These are phyloP conservation scores for Fusarium pininemorale DNA, from an alignment of 2,329 filamentous ascomycete genomes.

Conservation along the genomic window DNA sequence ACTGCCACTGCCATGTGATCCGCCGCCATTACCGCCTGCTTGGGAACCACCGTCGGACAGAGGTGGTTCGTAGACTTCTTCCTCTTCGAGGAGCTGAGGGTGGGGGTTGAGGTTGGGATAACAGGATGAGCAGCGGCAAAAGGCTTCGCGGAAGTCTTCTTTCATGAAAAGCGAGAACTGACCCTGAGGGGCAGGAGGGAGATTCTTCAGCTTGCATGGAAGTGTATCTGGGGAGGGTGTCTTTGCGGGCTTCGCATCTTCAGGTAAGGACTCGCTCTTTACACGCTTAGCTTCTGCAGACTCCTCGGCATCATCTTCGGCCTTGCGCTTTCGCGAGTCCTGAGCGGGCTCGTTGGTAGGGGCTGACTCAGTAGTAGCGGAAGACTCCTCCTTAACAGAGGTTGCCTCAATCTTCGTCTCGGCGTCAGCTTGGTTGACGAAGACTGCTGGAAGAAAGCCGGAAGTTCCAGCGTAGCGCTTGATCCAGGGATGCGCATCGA, in stretches of 20 bases:
- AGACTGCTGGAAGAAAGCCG: slow-evolving; percentile 82
- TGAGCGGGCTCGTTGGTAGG: background rate
- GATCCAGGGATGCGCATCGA: slow-evolving; percentile 89
- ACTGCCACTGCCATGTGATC: slow-evolving; percentile 77
- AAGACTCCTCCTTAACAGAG: background rate
- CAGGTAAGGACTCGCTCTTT: slow-evolving; percentile 52
- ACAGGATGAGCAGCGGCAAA: slow-evolving; percentile 87
- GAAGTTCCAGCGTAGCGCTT: slow-evolving; percentile 82
- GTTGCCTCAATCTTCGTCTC: background rate
- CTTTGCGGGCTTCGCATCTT: background rate
- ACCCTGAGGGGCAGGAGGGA: slow-evolving; percentile 65
- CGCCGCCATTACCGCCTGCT: slow-evolving; percentile 54
- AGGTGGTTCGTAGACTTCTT: slow-evolving; percentile 93
- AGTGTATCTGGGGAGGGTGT: slow-evolving; percentile 19
- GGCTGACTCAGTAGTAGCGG: background rate
- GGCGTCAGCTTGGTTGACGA: slow-evolving; percentile 47
- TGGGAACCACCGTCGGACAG: slow-evolving; percentile 73
- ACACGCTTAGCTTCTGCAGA: slow-evolving; percentile 59
- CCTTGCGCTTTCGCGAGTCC: slow-evolving; percentile 72
- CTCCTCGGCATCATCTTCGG: slow-evolving; percentile 59
- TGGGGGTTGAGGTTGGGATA: slow-evolving; percentile 77
- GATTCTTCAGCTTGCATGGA: slow-evolving; percentile 67
- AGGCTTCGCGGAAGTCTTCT: slow-evolving; percentile 77
- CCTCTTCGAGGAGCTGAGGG: slow-evolving; percentile 88
- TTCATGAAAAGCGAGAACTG: slow-evolving; percentile 85